phyloP scores from a whole-genome alignment of 257 asterid genomes.

The Solanum gracilifrons region DNA sequence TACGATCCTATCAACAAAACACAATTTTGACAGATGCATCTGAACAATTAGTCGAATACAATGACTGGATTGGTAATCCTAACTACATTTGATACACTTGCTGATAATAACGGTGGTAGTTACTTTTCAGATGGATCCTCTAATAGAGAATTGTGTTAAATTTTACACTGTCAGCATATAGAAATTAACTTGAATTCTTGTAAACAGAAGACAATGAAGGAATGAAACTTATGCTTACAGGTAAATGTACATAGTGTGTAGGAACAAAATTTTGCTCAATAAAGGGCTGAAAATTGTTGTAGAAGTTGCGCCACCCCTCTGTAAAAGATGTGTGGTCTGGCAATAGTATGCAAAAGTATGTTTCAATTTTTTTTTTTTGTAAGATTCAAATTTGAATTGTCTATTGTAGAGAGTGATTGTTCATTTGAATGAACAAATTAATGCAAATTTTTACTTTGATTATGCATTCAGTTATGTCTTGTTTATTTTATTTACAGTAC shows the following conservation, averaged over 20 bases:
- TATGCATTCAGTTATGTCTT: background rate
- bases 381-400: background rate
- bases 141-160: background rate
- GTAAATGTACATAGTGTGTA: background rate
- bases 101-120: background rate
- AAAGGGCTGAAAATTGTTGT: background rate
- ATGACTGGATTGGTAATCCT: background rate
- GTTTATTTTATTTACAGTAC: background rate
- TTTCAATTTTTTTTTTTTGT: background rate
- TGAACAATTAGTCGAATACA: background rate
- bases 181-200: background rate
- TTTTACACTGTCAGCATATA: background rate
- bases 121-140: background rate
- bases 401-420: background rate
- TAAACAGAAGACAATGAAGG: background rate
- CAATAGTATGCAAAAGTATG: background rate
- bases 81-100: slow-evolving; percentile 3
- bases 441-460: background rate
- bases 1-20: background rate
- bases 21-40: slow-evolving; percentile 6
- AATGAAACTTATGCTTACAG: background rate
- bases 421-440: background rate
- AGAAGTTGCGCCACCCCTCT: slow-evolving; percentile 11
- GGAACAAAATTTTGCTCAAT: background rate
- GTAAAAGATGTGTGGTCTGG: slow-evolving; percentile 15